Base-by-base conservation (phyloP, 176 grass and related monocot species). In the Calamus simplicifolius region DNA sequence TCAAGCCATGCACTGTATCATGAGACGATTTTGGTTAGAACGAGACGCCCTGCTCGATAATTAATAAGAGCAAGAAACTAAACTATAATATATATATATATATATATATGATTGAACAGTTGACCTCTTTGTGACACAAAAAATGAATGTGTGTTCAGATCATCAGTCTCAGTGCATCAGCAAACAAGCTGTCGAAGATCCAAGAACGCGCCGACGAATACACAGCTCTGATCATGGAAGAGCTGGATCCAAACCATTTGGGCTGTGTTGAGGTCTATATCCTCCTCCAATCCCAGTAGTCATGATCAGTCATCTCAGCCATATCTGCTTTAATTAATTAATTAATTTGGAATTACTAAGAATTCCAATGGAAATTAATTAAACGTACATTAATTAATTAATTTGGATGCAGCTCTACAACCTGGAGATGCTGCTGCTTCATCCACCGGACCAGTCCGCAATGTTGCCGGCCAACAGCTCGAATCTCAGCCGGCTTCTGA, bases 181-280 rank as follows among this genome's bases (percentile, higher is more conserved):
- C 93, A 0, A 97, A 97, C 76, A 91, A 91, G 81, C 56, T 97
- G 18, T 85, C 87, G 16, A 97, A 90, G 62, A 91, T 97, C 75
- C 71, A 88, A 51, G 93, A 97, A 61, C 83, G 81, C 6, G 87
- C 85, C 25, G 87, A 91, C 18, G 93, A 97, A 70, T 97, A 97
- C 87, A 85, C 87, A 6, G 93, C 93, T 0, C 26, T 97, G 18
- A 97, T 97, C 84, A 91, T 97, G 87, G 93, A 97, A 66, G 93
- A 88, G 69, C 69, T 97, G 1, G 93, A 97, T 27, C 93, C 84
- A 1, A 66, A 70, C 16, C 79, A 85, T 43, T 70, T 85, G 6
- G 93, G 93, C 38, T 97, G 88, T 69, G 88, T 97, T 16, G 92
- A 97, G 60, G 90, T 95, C 19, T 19, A 60, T n/a, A n/a, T n/a